phyloP scores from a whole-genome alignment of 352 stramenopile species.

The Phytophthora litchii region DNA sequence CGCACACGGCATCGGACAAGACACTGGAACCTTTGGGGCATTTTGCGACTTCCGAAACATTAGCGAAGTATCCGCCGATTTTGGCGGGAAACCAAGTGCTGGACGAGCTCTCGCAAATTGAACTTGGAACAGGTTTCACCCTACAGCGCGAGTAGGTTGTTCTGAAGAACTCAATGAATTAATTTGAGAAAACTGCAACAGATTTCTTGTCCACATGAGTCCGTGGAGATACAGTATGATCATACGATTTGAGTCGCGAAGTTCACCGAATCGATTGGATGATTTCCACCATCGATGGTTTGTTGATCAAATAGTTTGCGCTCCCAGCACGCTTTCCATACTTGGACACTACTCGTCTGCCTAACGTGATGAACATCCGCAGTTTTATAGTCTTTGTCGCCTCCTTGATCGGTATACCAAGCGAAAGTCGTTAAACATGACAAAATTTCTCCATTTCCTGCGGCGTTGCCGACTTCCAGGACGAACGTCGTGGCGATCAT shows the following conservation, averaged over 20 bases:
- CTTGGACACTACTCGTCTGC: too few relatives aligned
- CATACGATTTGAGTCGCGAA: too few relatives aligned
- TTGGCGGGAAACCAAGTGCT: conserved; percentile 89
- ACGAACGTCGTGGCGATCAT: conserved; percentile 25
- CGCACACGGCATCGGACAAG: conserved; percentile 90
- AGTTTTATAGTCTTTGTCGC: neutral
- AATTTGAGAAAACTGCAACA: too few relatives aligned
- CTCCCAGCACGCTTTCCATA: neutral
- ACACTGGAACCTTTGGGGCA: conserved; percentile 79
- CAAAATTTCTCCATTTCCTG: conserved; percentile 27
- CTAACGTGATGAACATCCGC: neutral
- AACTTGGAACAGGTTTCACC: conserved; percentile 76
- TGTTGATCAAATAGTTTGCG: too few relatives aligned
- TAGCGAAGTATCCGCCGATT: conserved; percentile 82
- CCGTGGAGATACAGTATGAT: too few relatives aligned
- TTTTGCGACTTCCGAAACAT: conserved; percentile 74
- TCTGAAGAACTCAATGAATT: too few relatives aligned
- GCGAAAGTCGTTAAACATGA: conserved; percentile 19
- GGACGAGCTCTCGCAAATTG: conserved; percentile 87
- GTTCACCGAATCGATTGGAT: too few relatives aligned
- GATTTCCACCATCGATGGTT: too few relatives aligned
- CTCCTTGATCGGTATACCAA: neutral
- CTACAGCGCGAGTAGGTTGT: conserved; percentile 63
- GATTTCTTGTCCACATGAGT: too few relatives aligned
- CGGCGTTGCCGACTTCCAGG: conserved; percentile 8